Evolutionary conservation across 2,329 filamentous ascomycete genomes (phyloP), one percentile per base, ranked within the genome.

Genomic region (Hymenoscyphus repandus): DNA sequence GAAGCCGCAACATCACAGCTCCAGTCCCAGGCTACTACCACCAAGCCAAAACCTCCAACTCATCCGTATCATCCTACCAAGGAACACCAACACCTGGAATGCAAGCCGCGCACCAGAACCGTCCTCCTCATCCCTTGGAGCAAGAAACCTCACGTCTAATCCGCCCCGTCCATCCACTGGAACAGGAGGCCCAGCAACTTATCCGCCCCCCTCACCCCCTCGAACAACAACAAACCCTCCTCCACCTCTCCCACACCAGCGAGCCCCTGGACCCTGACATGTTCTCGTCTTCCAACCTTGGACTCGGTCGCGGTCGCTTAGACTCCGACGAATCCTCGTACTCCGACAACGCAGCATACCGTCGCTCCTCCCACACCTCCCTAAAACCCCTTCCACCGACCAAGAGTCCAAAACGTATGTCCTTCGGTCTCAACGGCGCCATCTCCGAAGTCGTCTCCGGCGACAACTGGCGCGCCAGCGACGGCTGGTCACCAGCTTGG

Each of bases 351-450:
- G 12, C 44, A 13, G n/a, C 18, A 12, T 46, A 12, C 4, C 33
- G n/a, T 34, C n/a, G 13, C 27, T 31, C 27, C n/a, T 39, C 44
- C 2, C 17, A 12, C 36, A 17, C 36, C 10, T 46, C 44, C 22
- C 36, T 41, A 5, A 36, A n/a, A 13, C 37, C 45, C 13, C 9
- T 38, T 1, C 45, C 45, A 18, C 34, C 37, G 4, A n/a, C 36
- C 9, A 47, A 40, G 27, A n/a, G 22, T 4, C 32, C 30, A 7
- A 50, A 32, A 12, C 40, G 27, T n/a, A 18, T 38, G 32, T 43
- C 38, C 31, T 50, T 50, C n/a, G 47, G 47, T 5, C 31, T 50
- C 32, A 50, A 44, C 15, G 34, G 34, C n/a, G 41, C 47, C 32
- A 50, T 50, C 13, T 38, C 15, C 33, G 18, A 12, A 3, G 47